Conservation (phyloP, 768 basidiomycete genomes). For the Termitomyces sp. region DNA sequence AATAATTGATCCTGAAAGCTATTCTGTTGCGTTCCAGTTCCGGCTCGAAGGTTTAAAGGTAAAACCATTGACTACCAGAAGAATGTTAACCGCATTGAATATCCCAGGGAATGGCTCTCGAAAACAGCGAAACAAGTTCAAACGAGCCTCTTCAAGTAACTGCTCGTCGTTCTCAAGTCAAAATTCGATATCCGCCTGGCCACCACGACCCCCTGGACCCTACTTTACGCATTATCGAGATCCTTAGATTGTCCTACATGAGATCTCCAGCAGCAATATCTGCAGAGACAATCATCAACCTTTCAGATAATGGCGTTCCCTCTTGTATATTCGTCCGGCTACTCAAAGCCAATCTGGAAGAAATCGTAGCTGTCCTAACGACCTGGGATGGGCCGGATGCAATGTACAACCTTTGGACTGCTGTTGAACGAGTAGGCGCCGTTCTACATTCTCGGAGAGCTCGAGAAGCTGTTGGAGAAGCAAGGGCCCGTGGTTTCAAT, state of each 20-base stretch:
- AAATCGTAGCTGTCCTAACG: conserved; percentile 31
- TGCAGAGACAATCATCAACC: conserved; percentile 54
- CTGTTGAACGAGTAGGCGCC: conserved; percentile 28
- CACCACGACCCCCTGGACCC: conserved; percentile 25
- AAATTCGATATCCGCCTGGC: conserved; percentile 33
- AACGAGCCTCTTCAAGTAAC: conserved; percentile 19
- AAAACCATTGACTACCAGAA: not conserved
- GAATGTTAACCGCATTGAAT: not conserved
- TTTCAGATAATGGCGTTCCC: conserved; percentile 59
- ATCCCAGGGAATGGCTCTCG: conserved; percentile 28
- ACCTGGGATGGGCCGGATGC: conserved; percentile 39
- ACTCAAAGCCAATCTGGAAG: conserved; percentile 26
- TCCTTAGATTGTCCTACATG: conserved; percentile 45
- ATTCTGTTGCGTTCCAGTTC: conserved; percentile 45
- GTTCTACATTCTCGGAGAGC: conserved; percentile 29
- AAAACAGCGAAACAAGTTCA: conserved; percentile 6
- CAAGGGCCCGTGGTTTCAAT: conserved; percentile 38
- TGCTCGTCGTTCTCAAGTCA: conserved; percentile 38
- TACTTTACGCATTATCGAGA: conserved; percentile 42
- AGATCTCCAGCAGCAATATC: conserved; percentile 41
- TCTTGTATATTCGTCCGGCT: conserved; percentile 31
- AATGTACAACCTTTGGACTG: conserved; percentile 35
- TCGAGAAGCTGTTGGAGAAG: conserved; percentile 27
- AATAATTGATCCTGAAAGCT: conserved; percentile 27
- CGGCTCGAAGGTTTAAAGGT: conserved; percentile 46